Base-by-base conservation (phyloP, 1,284 basidiomycete genomes). In the Sphaerobolus stellatus region DNA sequence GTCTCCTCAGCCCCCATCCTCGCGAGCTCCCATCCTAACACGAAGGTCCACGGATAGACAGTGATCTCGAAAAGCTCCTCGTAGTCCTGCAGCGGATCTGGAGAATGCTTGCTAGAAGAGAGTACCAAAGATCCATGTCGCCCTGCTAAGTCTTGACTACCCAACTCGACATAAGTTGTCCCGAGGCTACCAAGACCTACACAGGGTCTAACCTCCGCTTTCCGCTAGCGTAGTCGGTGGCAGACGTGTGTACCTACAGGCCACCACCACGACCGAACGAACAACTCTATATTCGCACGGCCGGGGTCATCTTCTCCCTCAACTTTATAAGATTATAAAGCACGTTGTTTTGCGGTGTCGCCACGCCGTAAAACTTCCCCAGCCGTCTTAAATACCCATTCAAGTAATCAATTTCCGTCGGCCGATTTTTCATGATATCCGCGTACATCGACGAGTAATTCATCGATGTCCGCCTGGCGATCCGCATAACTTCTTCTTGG, bases 321-420 rank as follows among this genome's bases (percentile, higher is more conserved):
- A 85, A 75, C 60, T 78, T 77, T 53, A 90, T 71, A 65, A 95
- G 74, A 52, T 86, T 75, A 20, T 78, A 68, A 45, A 97, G 69
- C 45, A 80, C 75, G 20, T 79, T 71, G 60, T 85, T 91, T 13
- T 79, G 73, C 1, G 86, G 84, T 62, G 86, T 88, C 8, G 72
- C 69, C 31, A 95, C 75, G 4, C 75, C 72, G 61, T 89, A 81
- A 40, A 76, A 71, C 45, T 72, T 62, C 7, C 90, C 95, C 5
- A 95, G 71, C 9, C 74, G 72, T 24, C 84, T 66, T 46, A 99
- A 70, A 68, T 95, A 92, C 6, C 96, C 95, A 62, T 94, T 96
- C 66, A 98, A 80, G 64, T 79, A 94, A 24, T 90, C 83, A 34
- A 95, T 80, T 71, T 95, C 92, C 0, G 92, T 93, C 24, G 65